Evolutionary conservation across 73 alveolate species (phyloP).

Genomic region (Paramecium caudatum): DNA sequence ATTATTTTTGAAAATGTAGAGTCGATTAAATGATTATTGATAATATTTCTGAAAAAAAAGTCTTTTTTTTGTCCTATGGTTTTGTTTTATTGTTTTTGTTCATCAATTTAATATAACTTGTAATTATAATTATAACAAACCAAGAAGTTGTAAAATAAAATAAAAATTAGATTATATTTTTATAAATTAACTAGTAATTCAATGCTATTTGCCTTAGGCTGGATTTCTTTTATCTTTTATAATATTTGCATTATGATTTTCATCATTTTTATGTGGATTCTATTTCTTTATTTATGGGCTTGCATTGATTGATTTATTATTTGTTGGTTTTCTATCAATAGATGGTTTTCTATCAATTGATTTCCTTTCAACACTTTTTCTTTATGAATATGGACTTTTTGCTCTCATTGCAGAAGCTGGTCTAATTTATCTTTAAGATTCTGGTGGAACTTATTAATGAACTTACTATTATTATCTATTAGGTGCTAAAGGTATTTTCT

Average conservation of each 20-base stretch:
- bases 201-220: too few species aligned
- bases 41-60: not conserved
- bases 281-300: not conserved
- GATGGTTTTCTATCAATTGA: not conserved
- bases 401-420: not conserved
- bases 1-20: not conserved
- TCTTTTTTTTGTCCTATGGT: not conserved
- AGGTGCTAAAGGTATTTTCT: conserved; percentile 1
- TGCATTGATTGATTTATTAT: too few species aligned
- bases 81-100: not conserved
- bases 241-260: not conserved
- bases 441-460: not conserved
- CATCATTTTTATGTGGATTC: not conserved
- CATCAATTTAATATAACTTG: not conserved
- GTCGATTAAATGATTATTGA: too few species aligned
- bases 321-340: too few species aligned
- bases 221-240: not conserved
- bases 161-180: too few species aligned
- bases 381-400: not conserved
- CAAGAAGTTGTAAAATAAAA: too few species aligned
- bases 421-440: not conserved
- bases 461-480: not conserved
- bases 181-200: too few species aligned
- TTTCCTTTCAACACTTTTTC: conserved; percentile 4
- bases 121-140: too few species aligned